A percentile compares a stretch with the other conserved stretches of the same genome.
These are phyloP conservation scores for Fusarium hainanense DNA, from an alignment of 2,329 filamentous ascomycete species.

Conservation along the genomic window DNA sequence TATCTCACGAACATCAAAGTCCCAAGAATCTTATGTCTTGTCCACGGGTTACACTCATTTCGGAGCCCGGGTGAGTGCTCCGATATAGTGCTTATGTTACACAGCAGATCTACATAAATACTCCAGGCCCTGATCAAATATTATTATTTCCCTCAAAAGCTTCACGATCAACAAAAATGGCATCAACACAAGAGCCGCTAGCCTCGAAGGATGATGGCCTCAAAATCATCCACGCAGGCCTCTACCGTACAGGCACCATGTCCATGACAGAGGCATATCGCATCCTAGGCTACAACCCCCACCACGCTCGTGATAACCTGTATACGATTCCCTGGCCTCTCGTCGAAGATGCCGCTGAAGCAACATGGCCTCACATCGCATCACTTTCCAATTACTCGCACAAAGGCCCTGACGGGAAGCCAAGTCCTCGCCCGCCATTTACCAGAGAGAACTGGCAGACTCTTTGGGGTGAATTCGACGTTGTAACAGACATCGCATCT, in stretches of 20 bases:
- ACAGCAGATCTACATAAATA: background rate
- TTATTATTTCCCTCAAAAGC: background rate
- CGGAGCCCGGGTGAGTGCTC: background rate
- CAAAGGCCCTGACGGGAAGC: background rate
- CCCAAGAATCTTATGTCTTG: background rate
- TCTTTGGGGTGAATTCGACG: conserved; percentile 13
- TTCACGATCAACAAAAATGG: background rate
- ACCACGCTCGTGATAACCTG: conserved; percentile 1
- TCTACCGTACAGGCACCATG: conserved; percentile 11
- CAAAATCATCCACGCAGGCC: conserved; percentile 9
- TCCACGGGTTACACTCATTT: background rate
- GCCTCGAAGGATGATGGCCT: background rate
- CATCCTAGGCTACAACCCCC: background rate
- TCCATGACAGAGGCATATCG: conserved; percentile 22
- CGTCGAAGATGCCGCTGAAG: conserved; percentile 20
- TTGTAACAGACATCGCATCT: conserved; percentile 9
- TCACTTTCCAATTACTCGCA: background rate
- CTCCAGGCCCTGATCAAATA: no score
- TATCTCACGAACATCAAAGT: background rate
- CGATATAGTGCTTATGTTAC: background rate
- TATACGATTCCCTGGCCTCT: background rate
- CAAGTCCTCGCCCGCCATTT: background rate
- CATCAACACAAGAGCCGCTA: background rate
- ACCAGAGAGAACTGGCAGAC: background rate
- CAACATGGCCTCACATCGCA: conserved; percentile 13